Conservation (phyloP, 805 yeast genomes). For the Candida lessepsii region DNA sequence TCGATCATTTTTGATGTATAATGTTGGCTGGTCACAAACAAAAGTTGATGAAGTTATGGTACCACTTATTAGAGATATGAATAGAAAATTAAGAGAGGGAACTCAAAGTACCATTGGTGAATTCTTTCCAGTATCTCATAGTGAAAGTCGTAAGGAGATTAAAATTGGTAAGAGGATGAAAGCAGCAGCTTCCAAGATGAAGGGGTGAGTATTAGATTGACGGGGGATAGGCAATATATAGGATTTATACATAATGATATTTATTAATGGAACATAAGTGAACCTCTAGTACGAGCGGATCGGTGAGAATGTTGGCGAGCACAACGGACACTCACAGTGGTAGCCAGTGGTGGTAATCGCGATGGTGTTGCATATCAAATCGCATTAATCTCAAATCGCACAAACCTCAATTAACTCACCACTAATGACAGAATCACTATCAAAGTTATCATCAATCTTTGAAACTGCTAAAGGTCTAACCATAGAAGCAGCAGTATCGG, state of each 20-base stretch:
- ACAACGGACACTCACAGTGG: too few relatives aligned
- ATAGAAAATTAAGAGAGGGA: constrained; percentile 54
- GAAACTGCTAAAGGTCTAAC: constrained; percentile 81
- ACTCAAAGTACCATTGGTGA: constrained; percentile 62
- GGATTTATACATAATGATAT: too few relatives aligned
- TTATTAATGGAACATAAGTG: too few relatives aligned
- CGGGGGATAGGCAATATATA: too few relatives aligned
- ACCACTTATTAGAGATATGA: constrained; percentile 81
- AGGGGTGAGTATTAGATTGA: not conserved
- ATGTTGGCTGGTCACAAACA: constrained; percentile 77
- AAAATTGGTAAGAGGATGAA: constrained; percentile 60
- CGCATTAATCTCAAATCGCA: too few relatives aligned
- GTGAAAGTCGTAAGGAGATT: constrained; percentile 45
- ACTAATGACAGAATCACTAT: constrained; percentile 13
- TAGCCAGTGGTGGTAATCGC: too few relatives aligned
- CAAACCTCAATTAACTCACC: too few relatives aligned
- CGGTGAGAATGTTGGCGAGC: too few relatives aligned
- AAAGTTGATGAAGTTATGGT: constrained; percentile 78
- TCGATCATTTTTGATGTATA: constrained; percentile 62
- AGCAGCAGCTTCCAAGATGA: constrained; percentile 54
- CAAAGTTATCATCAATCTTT: constrained; percentile 65
- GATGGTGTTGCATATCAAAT: too few relatives aligned
- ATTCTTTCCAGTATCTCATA: constrained; percentile 62
- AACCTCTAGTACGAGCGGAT: too few relatives aligned
- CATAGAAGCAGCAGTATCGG: constrained; percentile 79